Evolutionary conservation across 2,329 filamentous ascomycete genomes (phyloP).

Genomic region (Pseudogymnoascus sp.): DNA sequence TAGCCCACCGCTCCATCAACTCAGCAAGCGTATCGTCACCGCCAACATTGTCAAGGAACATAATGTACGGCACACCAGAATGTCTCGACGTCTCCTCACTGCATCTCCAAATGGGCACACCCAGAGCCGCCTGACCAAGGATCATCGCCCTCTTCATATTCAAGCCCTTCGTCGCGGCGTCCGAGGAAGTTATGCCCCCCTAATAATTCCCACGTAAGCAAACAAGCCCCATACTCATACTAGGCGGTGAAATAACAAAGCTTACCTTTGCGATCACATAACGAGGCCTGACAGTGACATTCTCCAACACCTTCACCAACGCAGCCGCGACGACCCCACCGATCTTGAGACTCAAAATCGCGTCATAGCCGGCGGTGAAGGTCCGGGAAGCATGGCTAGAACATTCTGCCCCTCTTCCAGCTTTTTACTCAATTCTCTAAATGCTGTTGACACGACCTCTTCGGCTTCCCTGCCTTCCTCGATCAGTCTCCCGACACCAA

Average conservation of each 20-base stretch:
- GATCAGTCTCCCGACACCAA: constrained; percentile 40
- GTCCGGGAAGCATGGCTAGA: constrained; percentile 50
- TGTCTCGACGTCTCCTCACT: constrained; percentile 45
- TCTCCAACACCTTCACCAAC: constrained; percentile 42
- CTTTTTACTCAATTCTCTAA: constrained; percentile 30
- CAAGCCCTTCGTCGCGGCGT: constrained; percentile 50
- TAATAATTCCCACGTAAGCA: constrained; percentile 20
- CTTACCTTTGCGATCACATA: constrained; percentile 48
- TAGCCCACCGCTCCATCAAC: constrained; percentile 16
- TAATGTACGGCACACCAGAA: constrained; percentile 46
- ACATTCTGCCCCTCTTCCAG: constrained; percentile 43
- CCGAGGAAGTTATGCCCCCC: constrained; percentile 52
- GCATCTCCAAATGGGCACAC: constrained; percentile 52
- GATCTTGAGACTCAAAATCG: constrained; percentile 45
- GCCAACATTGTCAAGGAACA: constrained; percentile 53
- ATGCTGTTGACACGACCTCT: constrained; percentile 29
- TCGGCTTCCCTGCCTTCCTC: not conserved
- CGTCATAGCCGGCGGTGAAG: constrained; percentile 42
- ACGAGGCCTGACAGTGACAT: constrained; percentile 40
- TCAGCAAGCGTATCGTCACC: constrained; percentile 23
- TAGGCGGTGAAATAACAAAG: not conserved
- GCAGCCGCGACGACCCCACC: constrained; percentile 43
- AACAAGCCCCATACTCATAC: not conserved
- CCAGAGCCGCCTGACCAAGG: constrained; percentile 49
- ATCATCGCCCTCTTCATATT: constrained; percentile 46